Evolutionary conservation across 2,329 filamentous ascomycete genomes (phyloP).

Genomic region (Talaromyces sp.): DNA sequence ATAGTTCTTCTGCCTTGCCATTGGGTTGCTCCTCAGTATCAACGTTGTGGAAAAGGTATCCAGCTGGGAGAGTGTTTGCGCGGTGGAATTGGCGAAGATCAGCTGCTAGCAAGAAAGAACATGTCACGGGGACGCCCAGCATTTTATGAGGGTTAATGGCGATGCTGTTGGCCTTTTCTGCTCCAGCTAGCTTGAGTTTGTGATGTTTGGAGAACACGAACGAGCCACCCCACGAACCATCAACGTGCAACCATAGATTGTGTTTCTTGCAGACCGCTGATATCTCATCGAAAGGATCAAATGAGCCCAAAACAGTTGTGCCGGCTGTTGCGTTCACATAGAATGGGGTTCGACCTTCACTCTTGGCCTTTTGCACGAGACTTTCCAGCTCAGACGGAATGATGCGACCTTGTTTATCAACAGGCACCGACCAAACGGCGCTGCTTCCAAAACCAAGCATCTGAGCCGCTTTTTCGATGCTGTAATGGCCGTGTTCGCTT

Average conservation of each 20-base stretch:
- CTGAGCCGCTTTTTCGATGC: constrained; percentile 88
- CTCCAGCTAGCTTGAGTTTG: constrained; percentile 61
- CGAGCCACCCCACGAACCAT: constrained; percentile 84
- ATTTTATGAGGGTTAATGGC: constrained; percentile 97
- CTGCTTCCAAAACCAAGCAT: constrained; percentile 76
- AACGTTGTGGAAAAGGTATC: constrained; percentile 71
- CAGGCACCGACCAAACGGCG: constrained; percentile 67
- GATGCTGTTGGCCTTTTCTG: constrained; percentile 71
- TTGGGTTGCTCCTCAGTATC: constrained; percentile 27
- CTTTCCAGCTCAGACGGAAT: constrained; percentile 59
- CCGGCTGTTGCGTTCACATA: constrained; percentile 96
- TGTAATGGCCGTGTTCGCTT: constrained; percentile 86
- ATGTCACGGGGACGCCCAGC: constrained; percentile 86
- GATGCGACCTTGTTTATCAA: constrained; percentile 71
- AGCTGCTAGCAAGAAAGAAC: constrained; percentile 76
- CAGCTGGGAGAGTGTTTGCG: constrained; percentile 81
- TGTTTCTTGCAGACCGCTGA: constrained; percentile 64
- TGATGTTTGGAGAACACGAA: constrained; percentile 70
- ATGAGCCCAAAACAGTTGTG: constrained; percentile 87
- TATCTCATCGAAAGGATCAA: constrained; percentile 71
- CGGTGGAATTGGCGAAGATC: constrained; percentile 73
- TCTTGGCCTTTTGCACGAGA: constrained; percentile 57
- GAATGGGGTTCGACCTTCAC: constrained; percentile 71
- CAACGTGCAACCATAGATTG: constrained; percentile 86
- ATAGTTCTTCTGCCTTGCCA: constrained; percentile 15